A percentile compares a stretch with the other conserved stretches of the same genome.
Conservation (phyloP, 192 early-diverging fungal genomes). For the Coemansia sp. region DNA sequence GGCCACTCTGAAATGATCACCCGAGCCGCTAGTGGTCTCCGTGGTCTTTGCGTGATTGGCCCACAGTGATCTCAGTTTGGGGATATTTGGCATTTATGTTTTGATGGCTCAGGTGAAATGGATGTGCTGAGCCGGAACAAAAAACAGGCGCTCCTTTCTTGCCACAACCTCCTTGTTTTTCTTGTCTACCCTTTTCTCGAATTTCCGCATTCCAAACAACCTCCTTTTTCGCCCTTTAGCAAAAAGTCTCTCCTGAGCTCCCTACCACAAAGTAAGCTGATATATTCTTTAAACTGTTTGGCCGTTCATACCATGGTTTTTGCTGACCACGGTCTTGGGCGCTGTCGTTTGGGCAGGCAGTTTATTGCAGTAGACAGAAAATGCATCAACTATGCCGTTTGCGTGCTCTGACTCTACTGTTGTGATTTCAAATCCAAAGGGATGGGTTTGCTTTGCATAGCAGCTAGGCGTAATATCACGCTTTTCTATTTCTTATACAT, state of each 20-base stretch:
- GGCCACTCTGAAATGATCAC: neutral
- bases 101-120: too few relatives aligned
- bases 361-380: conserved; percentile 10
- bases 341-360: neutral
- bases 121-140: neutral
- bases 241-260: neutral
- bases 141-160: neutral
- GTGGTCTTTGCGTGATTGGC: conserved; percentile 18
- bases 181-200: neutral
- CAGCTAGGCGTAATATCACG: neutral
- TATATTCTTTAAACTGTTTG: too few relatives aligned
- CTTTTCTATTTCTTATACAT: neutral
- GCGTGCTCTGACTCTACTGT: neutral
- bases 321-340: too few relatives aligned
- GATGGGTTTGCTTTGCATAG: neutral
- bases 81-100: neutral
- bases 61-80: neutral
- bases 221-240: neutral
- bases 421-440: neutral
- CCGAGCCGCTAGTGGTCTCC: neutral
- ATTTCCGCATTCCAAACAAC: conserved; percentile 3
- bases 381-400: neutral
- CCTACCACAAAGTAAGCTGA: too few relatives aligned
- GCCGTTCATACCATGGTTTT: too few relatives aligned
- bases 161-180: conserved; percentile 1